A percentile compares a stretch with the other conserved stretches of the same genome.
Conservation (phyloP, 1,284 basidiomycete genomes). For the Pseudozyma hubeiensis region DNA sequence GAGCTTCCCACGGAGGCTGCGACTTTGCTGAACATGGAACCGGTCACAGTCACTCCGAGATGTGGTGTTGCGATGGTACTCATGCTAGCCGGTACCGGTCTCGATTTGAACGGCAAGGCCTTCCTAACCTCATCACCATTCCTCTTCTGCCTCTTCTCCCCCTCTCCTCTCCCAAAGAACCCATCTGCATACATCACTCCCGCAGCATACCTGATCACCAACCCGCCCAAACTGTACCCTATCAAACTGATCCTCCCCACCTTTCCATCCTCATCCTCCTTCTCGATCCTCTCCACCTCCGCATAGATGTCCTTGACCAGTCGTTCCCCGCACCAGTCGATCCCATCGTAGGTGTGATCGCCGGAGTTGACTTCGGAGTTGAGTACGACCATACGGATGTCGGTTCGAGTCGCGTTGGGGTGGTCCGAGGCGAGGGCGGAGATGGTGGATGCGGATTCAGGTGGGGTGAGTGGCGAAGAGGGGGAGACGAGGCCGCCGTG, state of each 20-base stretch:
- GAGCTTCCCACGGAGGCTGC: constrained; percentile 73
- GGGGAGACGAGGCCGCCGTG: constrained; percentile 35
- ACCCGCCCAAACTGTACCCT: constrained; percentile 81
- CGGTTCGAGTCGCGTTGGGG: constrained; percentile 12
- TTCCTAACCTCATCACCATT: not conserved
- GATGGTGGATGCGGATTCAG: constrained; percentile 27
- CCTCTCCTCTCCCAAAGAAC: constrained; percentile 31
- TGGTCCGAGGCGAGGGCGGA: constrained; percentile 11
- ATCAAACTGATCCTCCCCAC: constrained; percentile 43
- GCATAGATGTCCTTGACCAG: constrained; percentile 75
- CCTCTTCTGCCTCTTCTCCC: not conserved
- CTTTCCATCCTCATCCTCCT: constrained; percentile 12
- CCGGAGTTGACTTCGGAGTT: constrained; percentile 74
- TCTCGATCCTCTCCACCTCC: constrained; percentile 34
- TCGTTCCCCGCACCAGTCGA: constrained; percentile 80
- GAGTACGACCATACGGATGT: constrained; percentile 71
- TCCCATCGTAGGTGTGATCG: constrained; percentile 78
- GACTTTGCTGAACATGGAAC: constrained; percentile 73
- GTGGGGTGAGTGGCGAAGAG: constrained; percentile 4
- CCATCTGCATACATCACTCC: constrained; percentile 76
- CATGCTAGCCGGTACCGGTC: constrained; percentile 70
- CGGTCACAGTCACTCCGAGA: constrained; percentile 72
- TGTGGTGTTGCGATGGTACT: constrained; percentile 85
- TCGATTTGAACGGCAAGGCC: constrained; percentile 21
- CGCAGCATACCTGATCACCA: constrained; percentile 81